Percentiles rank a stretch among this genome's conserved stretches.
These are phyloP conservation scores for Nakazawaea wickerhamii DNA, from an alignment of 805 yeast species.

Conservation along the genomic window DNA sequence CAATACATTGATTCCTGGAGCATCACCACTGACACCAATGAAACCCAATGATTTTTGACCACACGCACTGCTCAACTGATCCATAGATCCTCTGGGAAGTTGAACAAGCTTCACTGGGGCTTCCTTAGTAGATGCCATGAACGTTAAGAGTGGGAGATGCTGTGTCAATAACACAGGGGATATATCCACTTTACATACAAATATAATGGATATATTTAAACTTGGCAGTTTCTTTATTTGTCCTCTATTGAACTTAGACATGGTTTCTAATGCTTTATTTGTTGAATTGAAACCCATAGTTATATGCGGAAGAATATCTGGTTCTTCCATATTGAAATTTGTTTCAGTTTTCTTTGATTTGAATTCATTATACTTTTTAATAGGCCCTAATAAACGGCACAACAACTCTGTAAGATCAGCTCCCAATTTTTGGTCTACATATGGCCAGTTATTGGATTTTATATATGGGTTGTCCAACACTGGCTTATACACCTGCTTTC, in stretches of 20 bases:
- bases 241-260: conserved; percentile 24
- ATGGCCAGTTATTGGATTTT: conserved; percentile 35
- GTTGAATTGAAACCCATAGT: conserved; percentile 53
- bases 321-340: conserved; percentile 18
- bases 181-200: conserved; percentile 58
- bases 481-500: conserved; percentile 58
- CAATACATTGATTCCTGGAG: conserved; percentile 26
- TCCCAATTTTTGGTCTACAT: conserved; percentile 27
- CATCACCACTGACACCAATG: conserved; percentile 28
- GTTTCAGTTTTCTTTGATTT: background rate
- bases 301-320: conserved; percentile 22
- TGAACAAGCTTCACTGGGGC: conserved; percentile 51
- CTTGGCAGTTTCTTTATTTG: conserved; percentile 16
- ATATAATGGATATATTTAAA: conserved; percentile 33
- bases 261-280: conserved; percentile 39
- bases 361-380: conserved; percentile 21
- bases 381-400: conserved; percentile 19
- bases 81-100: conserved; percentile 42
- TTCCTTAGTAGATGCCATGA: conserved; percentile 33
- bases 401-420: conserved; percentile 27
- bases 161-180: conserved; percentile 44
- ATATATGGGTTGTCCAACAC: conserved; percentile 60
- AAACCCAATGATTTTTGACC: conserved; percentile 27
- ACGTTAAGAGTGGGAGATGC: conserved; percentile 54
- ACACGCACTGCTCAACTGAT: conserved; percentile 26